Evolutionary conservation across 2,329 filamentous ascomycete species (phyloP).

Genomic region (Colletotrichum orbiculare): DNA sequence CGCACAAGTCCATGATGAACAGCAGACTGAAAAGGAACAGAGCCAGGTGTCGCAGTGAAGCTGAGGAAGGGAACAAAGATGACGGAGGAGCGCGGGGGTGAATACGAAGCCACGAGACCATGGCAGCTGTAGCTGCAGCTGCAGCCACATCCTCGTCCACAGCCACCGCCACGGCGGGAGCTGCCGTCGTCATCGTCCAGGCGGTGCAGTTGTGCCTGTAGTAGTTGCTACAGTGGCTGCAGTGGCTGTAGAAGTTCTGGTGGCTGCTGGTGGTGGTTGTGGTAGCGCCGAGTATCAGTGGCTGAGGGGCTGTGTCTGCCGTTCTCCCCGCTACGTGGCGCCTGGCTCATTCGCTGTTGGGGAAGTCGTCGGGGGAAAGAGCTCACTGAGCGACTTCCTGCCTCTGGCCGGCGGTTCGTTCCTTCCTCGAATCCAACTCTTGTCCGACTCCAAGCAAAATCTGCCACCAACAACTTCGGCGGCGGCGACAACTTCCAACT

Average conservation of each 20-base stretch:
- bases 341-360: slow-evolving; percentile 24
- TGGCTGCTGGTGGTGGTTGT: slow-evolving; percentile 7
- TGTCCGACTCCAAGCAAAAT: no score
- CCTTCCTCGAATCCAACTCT: no score
- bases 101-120: no score
- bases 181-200: no score
- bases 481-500: no score
- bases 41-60: slow-evolving; percentile 1
- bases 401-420: no score
- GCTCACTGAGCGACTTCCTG: slow-evolving; percentile 16
- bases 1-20: neutral
- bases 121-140: no score
- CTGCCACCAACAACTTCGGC: no score
- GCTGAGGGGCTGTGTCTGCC: slow-evolving; percentile 25
- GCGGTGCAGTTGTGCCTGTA: no score
- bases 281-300: slow-evolving; percentile 18
- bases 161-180: no score
- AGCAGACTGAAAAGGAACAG: neutral
- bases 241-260: slow-evolving; percentile 18
- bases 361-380: slow-evolving; percentile 6
- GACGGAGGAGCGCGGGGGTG: slow-evolving; percentile 12
- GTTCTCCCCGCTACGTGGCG: slow-evolving; percentile 27
- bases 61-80: neutral
- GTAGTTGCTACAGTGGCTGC: neutral
- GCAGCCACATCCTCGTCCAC: no score